phyloP scores from a whole-genome alignment of 2,329 filamentous ascomycete species.

The Ophiocordyceps camponoti-saundersi region DNA sequence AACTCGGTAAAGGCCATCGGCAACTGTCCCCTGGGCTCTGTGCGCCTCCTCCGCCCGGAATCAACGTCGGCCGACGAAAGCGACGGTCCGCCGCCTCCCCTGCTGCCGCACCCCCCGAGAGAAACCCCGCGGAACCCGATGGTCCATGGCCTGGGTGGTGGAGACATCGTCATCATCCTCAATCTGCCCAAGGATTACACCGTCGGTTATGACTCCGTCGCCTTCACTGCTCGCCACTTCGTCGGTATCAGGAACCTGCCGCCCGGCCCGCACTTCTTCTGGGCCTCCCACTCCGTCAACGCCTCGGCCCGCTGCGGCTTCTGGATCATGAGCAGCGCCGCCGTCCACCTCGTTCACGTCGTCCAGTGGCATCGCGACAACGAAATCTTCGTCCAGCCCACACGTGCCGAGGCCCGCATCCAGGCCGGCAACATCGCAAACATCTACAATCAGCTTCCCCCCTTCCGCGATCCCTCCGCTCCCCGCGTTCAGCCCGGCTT shows the following conservation, averaged over 20 bases:
- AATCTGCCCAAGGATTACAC: conserved; percentile 32
- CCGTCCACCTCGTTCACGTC: conserved; percentile 19
- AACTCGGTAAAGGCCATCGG: conserved; percentile 21
- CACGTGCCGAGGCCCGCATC: conserved; percentile 25
- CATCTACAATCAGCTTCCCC: conserved; percentile 23
- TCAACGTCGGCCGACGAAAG: conserved; percentile 3
- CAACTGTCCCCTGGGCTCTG: conserved; percentile 22
- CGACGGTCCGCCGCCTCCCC: conserved; percentile 13
- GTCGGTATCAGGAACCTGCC: conserved; percentile 38
- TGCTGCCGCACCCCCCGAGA: not conserved
- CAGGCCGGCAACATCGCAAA: conserved; percentile 22
- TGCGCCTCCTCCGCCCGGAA: conserved; percentile 19
- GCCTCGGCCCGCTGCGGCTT: conserved; percentile 36
- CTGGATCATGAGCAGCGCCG: conserved; percentile 30
- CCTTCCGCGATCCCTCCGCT: conserved; percentile 22
- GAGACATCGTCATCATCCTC: conserved; percentile 35
- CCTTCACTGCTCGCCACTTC: conserved; percentile 29
- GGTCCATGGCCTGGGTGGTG: conserved; percentile 16
- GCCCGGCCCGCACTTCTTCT: conserved; percentile 40
- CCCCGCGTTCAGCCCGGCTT: conserved; percentile 5
- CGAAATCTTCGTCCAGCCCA: conserved; percentile 34
- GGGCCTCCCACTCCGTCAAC: conserved; percentile 31
- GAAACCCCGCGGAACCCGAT: conserved; percentile 4
- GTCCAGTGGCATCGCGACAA: conserved; percentile 39
- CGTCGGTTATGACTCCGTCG: conserved; percentile 35